Conservation (phyloP, 1,139 yeast genomes). For the Starmera stellimalicola region DNA sequence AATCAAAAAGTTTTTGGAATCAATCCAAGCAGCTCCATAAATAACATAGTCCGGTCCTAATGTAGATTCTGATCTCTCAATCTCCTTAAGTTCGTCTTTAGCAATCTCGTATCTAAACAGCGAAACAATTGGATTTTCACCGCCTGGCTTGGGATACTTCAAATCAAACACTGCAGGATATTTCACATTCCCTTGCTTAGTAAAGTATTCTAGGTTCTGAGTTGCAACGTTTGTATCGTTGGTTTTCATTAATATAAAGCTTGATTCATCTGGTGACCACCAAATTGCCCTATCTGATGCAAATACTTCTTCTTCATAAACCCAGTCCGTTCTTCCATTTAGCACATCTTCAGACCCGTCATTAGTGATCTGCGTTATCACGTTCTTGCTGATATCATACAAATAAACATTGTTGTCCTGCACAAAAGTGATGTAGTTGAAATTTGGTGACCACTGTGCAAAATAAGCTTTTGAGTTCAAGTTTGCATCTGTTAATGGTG, state of each 20-base stretch:
- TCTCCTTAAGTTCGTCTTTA: constrained; percentile 19
- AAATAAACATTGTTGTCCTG: constrained; percentile 60
- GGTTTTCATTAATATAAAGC: constrained; percentile 53
- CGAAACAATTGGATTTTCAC: constrained; percentile 52
- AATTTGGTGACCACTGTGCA: constrained; percentile 71
- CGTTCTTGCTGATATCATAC: constrained; percentile 30
- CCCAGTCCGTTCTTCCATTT: constrained; percentile 94
- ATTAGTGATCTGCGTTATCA: constrained; percentile 44
- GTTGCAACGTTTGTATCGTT: constrained; percentile 65
- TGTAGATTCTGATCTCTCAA: constrained; percentile 15
- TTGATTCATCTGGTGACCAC: constrained; percentile 77
- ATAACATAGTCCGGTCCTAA: constrained; percentile 38
- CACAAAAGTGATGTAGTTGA: constrained; percentile 58
- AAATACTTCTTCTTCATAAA: constrained; percentile 88
- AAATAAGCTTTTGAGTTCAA: constrained; percentile 29
- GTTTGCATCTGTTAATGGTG: constrained; percentile 30
- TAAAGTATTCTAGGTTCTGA: constrained; percentile 57
- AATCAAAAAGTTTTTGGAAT: constrained; percentile 40
- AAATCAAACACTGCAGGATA: constrained; percentile 48
- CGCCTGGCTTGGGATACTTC: constrained; percentile 90
- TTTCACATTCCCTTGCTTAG: constrained; percentile 33
- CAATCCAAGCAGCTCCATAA: constrained; percentile 70
- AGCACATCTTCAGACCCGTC: constrained; percentile 62
- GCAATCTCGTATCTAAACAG: constrained; percentile 37
- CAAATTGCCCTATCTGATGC: constrained; percentile 59